phyloP scores from a whole-genome alignment of 2,329 filamentous ascomycete genomes.

The Colletotrichum gloeosporioides region DNA sequence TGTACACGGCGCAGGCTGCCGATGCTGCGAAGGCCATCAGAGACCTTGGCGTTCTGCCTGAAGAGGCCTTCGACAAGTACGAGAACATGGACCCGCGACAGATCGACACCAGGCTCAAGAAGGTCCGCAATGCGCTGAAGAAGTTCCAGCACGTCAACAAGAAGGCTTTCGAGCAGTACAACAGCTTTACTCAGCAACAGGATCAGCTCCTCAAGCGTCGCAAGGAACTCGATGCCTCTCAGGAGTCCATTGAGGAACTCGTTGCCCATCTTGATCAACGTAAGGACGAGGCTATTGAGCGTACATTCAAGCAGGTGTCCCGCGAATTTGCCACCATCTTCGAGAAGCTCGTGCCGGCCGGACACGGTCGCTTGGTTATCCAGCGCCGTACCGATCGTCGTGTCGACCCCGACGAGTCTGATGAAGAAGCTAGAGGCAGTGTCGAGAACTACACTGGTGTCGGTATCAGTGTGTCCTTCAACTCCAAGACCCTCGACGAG shows the following conservation, averaged over 20 bases:
- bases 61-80: conserved; percentile 93
- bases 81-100: conserved; percentile 79
- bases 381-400: conserved; percentile 85
- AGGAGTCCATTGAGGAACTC: conserved; percentile 87
- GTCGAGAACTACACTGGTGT: conserved; percentile 98
- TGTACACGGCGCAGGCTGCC: conserved; percentile 76
- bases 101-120: conserved; percentile 77
- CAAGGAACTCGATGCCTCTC: conserved; percentile 84
- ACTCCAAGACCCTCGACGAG: conserved; percentile 93
- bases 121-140: conserved; percentile 90
- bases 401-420: conserved; percentile 65
- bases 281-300: conserved; percentile 97
- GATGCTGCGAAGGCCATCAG: conserved; percentile 90
- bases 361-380: conserved; percentile 89
- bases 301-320: conserved; percentile 97
- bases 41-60: conserved; percentile 89
- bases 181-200: conserved; percentile 92
- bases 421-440: conserved; percentile 68
- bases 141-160: conserved; percentile 99
- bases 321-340: conserved; percentile 93
- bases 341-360: conserved; percentile 91
- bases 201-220: conserved; percentile 85
- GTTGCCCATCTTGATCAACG: conserved; percentile 91
- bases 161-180: conserved; percentile 99
- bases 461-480: conserved; percentile 97